phyloP scores from a whole-genome alignment of 2,329 filamentous ascomycete species.

The Hypoxylon sp. region DNA sequence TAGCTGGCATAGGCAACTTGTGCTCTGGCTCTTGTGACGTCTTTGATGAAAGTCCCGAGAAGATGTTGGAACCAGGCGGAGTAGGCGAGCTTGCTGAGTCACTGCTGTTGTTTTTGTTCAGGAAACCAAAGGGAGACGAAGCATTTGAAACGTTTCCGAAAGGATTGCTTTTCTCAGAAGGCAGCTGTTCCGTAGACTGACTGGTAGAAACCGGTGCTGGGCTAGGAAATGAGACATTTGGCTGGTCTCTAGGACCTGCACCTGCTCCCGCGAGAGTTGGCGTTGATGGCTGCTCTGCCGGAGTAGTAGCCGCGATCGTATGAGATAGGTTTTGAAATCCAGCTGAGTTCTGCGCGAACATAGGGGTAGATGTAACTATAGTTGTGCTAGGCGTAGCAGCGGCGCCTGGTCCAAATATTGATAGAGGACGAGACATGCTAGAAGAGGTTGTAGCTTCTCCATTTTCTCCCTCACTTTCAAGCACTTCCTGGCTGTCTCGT shows the following conservation, averaged over 20 bases:
- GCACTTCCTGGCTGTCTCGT: not conserved
- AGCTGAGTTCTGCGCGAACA: not conserved
- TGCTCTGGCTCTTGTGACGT: not conserved
- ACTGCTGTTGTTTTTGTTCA: constrained; percentile 17
- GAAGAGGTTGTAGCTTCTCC: constrained; percentile 11
- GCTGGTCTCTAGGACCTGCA: not conserved
- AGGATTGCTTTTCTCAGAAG: not conserved
- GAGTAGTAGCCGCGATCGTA: not conserved
- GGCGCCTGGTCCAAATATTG: constrained; percentile 1
- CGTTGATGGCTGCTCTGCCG: constrained; percentile 1
- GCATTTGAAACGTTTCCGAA: constrained; percentile 21
- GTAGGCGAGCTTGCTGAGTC: not conserved
- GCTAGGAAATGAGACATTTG: not conserved
- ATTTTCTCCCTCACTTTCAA: constrained; percentile 26
- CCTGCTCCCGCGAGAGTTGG: not conserved
- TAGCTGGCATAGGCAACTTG: not conserved
- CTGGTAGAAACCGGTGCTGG: not conserved
- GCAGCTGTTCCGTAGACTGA: not conserved
- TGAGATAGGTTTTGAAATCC: not conserved
- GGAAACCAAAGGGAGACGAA: constrained; percentile 23
- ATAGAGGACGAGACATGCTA: constrained; percentile 7
- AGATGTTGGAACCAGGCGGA: not conserved
- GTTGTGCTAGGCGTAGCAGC: constrained; percentile 1
- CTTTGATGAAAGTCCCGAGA: constrained; percentile 15
- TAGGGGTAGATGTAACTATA: not conserved